Conservation (phyloP, 495 filamentous ascomycete genomes). For the Corynascus novoguineensis region DNA sequence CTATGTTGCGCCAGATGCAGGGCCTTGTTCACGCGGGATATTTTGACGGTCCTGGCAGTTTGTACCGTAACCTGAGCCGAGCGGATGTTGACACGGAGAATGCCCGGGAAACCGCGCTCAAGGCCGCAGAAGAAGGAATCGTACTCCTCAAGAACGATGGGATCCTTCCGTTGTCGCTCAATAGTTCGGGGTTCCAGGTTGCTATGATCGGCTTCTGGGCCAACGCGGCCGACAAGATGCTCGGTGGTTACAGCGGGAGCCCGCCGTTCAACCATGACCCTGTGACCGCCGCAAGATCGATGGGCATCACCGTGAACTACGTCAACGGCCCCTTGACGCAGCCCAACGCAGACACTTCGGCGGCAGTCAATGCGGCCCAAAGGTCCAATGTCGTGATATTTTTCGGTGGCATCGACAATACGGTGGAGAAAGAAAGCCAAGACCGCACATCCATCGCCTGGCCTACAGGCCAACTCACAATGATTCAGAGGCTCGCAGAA, state of each 20-base stretch:
- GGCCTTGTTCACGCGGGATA: slow-evolving; percentile 42
- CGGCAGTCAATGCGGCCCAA: slow-evolving; percentile 33
- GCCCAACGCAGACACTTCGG: slow-evolving; percentile 51
- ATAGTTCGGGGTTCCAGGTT: slow-evolving; percentile 11
- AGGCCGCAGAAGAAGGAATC: slow-evolving; percentile 31
- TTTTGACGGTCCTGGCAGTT: slow-evolving; percentile 19
- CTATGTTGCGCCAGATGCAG: slow-evolving; percentile 32
- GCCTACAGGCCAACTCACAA: slow-evolving; percentile 37
- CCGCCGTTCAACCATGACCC: slow-evolving; percentile 36
- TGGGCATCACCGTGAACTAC: slow-evolving; percentile 25
- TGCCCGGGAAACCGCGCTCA: slow-evolving; percentile 32
- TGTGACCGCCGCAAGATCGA: slow-evolving; percentile 28
- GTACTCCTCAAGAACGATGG: slow-evolving; percentile 39
- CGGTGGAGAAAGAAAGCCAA: slow-evolving; percentile 36
- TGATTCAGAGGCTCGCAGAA: slow-evolving; percentile 35
- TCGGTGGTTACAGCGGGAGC: slow-evolving; percentile 38
- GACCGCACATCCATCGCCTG: slow-evolving; percentile 42
- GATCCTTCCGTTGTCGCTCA: slow-evolving; percentile 16
- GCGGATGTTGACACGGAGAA: slow-evolving; percentile 19
- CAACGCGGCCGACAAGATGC: slow-evolving; percentile 28
- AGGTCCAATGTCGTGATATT: slow-evolving; percentile 40
- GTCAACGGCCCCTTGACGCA: slow-evolving; percentile 36
- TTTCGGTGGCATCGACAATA: slow-evolving; percentile 43
- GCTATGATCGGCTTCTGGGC: slow-evolving; percentile 43
- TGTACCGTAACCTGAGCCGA: slow-evolving; percentile 17